phyloP scores from a whole-genome alignment of 78 protist species.

The Paratrimastix pyriformis region DNA sequence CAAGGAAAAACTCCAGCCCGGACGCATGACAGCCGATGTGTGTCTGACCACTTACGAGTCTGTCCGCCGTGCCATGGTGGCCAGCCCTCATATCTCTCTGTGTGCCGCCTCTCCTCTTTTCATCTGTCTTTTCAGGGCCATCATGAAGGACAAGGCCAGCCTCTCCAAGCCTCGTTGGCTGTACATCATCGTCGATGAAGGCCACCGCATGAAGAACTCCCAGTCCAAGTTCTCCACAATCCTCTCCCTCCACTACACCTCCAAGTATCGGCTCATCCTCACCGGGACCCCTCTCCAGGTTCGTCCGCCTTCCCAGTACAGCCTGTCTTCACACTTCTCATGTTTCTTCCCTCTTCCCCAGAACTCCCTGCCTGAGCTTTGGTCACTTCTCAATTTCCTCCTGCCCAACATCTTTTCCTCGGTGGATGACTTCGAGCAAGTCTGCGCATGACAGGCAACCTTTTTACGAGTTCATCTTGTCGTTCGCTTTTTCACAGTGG shows the following conservation, averaged over 20 bases:
- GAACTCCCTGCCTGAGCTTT: slow-evolving; percentile 78
- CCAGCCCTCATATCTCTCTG: too few relatives aligned
- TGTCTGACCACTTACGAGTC: slow-evolving; percentile 23
- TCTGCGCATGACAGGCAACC: too few relatives aligned
- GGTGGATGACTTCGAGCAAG: slow-evolving; percentile 50
- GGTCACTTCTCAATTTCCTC: slow-evolving; percentile 81
- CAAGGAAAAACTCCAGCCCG: not conserved
- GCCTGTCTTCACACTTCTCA: not conserved
- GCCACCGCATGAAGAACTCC: slow-evolving; percentile 67
- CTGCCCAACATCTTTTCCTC: slow-evolving; percentile 66
- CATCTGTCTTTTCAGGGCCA: too few relatives aligned
- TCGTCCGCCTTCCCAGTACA: not conserved
- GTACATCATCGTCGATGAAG: slow-evolving; percentile 79
- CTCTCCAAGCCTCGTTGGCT: slow-evolving; percentile 25
- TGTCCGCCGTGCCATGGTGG: not conserved
- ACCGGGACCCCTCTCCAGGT: slow-evolving; percentile 93
- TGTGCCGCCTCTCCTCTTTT: too few relatives aligned
- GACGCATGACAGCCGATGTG: slow-evolving; percentile 6
- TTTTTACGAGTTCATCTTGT: too few relatives aligned
- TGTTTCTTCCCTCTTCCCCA: not conserved
- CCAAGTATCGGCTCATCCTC: slow-evolving; percentile 64
- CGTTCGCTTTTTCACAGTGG: slow-evolving; percentile 40
- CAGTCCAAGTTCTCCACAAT: slow-evolving; percentile 23
- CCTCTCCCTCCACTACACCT: slow-evolving; percentile 30
- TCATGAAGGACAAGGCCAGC: slow-evolving; percentile 3